Conservation (phyloP, 768 basidiomycete genomes). For the Suillus subaureus region DNA sequence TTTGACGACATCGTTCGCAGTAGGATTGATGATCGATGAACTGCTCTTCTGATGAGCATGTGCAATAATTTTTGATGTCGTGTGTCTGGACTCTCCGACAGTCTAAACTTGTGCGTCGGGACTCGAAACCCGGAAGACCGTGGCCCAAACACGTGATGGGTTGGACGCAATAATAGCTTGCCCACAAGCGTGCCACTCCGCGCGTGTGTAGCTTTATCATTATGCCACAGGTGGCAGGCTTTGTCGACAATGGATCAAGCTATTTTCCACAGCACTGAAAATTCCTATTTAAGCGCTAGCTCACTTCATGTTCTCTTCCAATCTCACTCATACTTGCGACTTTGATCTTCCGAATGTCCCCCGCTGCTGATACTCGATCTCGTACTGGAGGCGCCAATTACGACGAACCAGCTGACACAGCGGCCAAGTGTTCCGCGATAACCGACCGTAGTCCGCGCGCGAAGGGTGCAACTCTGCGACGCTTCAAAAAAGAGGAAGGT, state of each 20-base stretch:
- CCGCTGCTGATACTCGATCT: background rate
- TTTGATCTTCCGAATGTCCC: background rate
- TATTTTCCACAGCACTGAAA: background rate
- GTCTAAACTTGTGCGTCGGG: conserved; percentile 5
- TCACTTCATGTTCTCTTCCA: background rate
- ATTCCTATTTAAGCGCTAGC: background rate
- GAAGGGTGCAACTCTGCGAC: background rate
- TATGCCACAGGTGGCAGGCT: background rate
- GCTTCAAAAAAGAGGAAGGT: conserved; percentile 1
- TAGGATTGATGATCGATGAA: conserved; percentile 25
- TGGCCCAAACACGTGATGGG: background rate
- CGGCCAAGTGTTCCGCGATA: background rate
- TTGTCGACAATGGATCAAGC: background rate
- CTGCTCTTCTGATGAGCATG: conserved; percentile 17
- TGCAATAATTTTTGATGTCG: conserved; percentile 17
- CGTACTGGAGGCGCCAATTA: background rate
- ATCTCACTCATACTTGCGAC: background rate
- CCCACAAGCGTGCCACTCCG: background rate
- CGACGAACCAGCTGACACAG: background rate
- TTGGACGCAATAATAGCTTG: background rate
- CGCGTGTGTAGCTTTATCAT: background rate
- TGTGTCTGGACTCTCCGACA: conserved; percentile 15
- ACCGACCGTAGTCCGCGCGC: background rate
- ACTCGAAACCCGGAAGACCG: background rate
- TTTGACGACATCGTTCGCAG: conserved; percentile 51